Evolutionary conservation across 441 rosid species (phyloP), one percentile per base, ranked within the genome.

Genomic region (Gossypium gossypioides): DNA sequence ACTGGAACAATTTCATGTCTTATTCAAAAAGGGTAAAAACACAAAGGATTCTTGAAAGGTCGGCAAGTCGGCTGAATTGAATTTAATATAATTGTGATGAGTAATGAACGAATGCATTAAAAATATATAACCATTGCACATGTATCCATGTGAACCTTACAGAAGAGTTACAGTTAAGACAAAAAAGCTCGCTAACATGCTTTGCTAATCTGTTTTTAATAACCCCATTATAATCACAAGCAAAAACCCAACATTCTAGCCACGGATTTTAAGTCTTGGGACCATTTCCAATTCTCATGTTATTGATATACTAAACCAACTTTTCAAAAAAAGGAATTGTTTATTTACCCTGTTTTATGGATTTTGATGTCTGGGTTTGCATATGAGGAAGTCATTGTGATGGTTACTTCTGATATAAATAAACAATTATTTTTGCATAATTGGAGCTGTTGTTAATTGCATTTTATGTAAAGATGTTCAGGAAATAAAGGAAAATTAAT

Each of bases 91-190:
- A 27, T 3, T 9, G 22, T 15, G 60, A 29, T 15, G 52, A 67
- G 56, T 16, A 48, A 72, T 60, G 57, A 67, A 57, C 40, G 58
- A 9, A 16, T 29, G 73, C 84, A 81, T 24, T 64, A 29, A 32
- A 74, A 63, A 2, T 60, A 61, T n/a, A 68, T 15, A 18, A 0
- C 54, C 64, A 19, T 34, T 16, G 69, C 84, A 81, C 84, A 74
- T 81, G 81, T n/a, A 34, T 37, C 77, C 81, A 82, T 72, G 79
- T 82, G 82, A 79, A 42, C 18, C 44, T 60, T 51, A 6, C 42
- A 60, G 65, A 32, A 60, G 65, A 60, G 58, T 44, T 61, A 9
- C 71, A 12, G 51, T 51, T n/a, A 58, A 74, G 72, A 74, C 60
- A 40, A 73, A 61, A 63, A 51, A 61, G 27, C 24, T 44, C 3